A percentile compares a stretch with the other conserved stretches of the same genome.
These are phyloP conservation scores for Parathielavia hyrcaniae DNA, from an alignment of 495 filamentous ascomycete genomes.

Conservation along the genomic window DNA sequence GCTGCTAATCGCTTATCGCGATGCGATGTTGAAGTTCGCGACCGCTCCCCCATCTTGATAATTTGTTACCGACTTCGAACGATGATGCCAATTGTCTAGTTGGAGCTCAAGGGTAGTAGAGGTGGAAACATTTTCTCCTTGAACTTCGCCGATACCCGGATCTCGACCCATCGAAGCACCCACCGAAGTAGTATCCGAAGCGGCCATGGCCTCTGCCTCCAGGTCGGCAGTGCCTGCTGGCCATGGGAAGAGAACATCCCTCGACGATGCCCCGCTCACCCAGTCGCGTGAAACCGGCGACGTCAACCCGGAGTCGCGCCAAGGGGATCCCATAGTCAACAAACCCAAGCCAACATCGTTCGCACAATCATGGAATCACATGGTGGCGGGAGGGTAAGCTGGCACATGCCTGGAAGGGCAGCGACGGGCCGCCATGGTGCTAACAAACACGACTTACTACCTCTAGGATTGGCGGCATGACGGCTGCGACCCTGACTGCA, in stretches of 20 bases:
- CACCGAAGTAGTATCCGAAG: neutral
- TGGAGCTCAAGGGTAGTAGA: neutral
- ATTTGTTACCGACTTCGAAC: neutral
- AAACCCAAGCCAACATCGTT: conserved; percentile 42
- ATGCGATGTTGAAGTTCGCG: conserved; percentile 14
- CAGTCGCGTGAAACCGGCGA: conserved; percentile 61
- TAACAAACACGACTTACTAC: conserved; percentile 1
- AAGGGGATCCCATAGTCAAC: conserved; percentile 31
- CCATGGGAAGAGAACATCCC: conserved; percentile 16
- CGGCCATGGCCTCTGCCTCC: conserved; percentile 25
- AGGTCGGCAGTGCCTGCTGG: conserved; percentile 19
- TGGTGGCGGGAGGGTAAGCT: conserved; percentile 78
- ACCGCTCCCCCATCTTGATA: neutral
- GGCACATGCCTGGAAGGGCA: neutral
- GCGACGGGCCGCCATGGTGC: neutral
- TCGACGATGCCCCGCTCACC: conserved; percentile 32
- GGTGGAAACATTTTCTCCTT: neutral
- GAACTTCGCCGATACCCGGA: neutral
- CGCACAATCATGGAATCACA: conserved; percentile 79
- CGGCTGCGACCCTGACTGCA: conserved; percentile 74
- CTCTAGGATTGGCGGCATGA: conserved; percentile 75
- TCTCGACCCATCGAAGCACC: neutral
- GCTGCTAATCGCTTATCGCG: conserved; percentile 15
- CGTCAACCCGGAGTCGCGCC: conserved; percentile 40
- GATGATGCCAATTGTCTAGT: neutral